Base-by-base conservation (phyloP, 2,329 filamentous ascomycete genomes). In the Byssoonygena ceratinophila region DNA sequence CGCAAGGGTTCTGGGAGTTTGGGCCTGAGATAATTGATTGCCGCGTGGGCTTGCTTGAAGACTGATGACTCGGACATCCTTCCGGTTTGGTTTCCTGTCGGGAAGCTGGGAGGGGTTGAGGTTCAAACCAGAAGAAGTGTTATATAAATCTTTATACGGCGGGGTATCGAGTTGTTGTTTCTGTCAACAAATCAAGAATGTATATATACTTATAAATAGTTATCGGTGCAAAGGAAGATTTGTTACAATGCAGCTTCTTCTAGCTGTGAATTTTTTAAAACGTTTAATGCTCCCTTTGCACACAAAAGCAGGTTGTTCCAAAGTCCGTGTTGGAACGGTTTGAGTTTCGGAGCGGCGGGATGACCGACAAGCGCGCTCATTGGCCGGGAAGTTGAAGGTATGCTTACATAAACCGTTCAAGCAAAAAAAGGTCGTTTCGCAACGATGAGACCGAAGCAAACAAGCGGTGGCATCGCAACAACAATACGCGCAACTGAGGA, bases 1-100 rank as follows among this genome's bases (percentile, higher is more conserved):
- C 76, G 70, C n/a, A 81, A 63, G 14, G 63, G 55, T 37, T 65
- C 62, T 14, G 79, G 78, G n/a, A 83, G 63, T 44, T 68, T 67
- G 20, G 68, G 62, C 46, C 69, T 72, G 20, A 83, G 64, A 59
- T 74, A 77, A 14, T 67, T 60, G 50, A 71, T 71, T 1, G 80
- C 76, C 59, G 79, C 76, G 40, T 62, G 59, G n/a, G 64, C 66
- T 53, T 63, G 63, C 18, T 47, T 47, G 36, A 53, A 54, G 25
- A 53, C 45, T 18, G 54, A 54, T 34, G 46, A 36, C 20, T 57
- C 46, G 11, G 25, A 45, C 54, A 57, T 58, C 31, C 7, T 54
- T 34, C 27, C 9, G 27, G 9, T 34, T 34, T 34, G 31, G 4
- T 12, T 34, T 34, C 14, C 11, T 34, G 14, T 18, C n/a, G 2